Percentiles rank a stretch among this genome's conserved stretches.
These are phyloP conservation scores for Anthoceros angustus DNA, from an alignment of 225 moss, liverwort and hornwort genomes.

Conservation along the genomic window DNA sequence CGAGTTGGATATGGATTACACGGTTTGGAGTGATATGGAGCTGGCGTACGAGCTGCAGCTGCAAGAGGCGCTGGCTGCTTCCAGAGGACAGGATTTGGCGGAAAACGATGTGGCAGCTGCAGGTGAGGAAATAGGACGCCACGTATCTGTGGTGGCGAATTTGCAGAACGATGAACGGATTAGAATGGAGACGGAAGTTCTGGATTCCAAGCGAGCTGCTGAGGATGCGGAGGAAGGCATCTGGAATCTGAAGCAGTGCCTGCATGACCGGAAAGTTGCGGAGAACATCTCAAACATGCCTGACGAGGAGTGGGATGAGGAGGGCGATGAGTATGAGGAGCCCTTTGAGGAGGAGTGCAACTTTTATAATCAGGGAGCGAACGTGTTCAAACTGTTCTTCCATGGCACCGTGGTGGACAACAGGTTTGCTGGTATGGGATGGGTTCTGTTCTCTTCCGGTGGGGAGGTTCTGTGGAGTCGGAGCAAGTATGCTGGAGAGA, in stretches of 20 bases:
- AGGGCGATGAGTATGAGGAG: constrained; percentile 23
- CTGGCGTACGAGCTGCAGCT: neutral
- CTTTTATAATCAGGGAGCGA: constrained; percentile 1
- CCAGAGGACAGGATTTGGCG: neutral
- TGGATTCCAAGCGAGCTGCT: neutral
- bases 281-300: constrained; percentile 17
- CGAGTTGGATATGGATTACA: neutral
- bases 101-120: neutral
- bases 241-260: constrained; percentile 9
- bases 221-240: constrained; percentile 3
- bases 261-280: constrained; percentile 28
- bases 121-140: neutral
- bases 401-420: constrained; percentile 25
- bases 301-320: constrained; percentile 27
- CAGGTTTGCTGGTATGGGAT: constrained; percentile 44
- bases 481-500: constrained; percentile 35
- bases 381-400: constrained; percentile 20
- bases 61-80: neutral
- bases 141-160: neutral
- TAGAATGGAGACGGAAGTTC: neutral
- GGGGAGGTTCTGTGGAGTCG: constrained; percentile 33
- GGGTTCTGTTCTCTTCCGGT: constrained; percentile 32
- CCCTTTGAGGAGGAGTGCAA: constrained; percentile 17
- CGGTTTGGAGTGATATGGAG: neutral
- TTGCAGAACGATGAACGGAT: neutral